phyloP scores from a whole-genome alignment of 306 rosid species.

The Cucumis hystrix region DNA sequence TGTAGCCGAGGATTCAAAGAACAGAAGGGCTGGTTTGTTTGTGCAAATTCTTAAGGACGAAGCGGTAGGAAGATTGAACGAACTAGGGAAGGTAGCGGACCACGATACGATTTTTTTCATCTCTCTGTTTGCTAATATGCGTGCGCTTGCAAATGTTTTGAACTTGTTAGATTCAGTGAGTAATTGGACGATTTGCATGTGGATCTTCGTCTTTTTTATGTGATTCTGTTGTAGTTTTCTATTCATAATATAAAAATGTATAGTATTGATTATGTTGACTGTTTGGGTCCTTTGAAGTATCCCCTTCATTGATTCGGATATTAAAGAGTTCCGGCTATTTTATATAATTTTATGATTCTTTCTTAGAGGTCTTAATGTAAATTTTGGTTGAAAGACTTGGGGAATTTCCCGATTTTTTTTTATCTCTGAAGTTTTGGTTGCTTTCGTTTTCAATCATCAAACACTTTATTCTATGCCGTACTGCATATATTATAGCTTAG shows the following conservation, averaged over 20 bases:
- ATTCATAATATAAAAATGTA: neutral
- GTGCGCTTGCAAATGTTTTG: neutral
- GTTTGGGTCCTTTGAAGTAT: neutral
- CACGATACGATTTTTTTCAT: neutral
- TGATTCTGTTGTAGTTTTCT: neutral
- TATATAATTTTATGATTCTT: neutral
- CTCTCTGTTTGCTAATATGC: neutral
- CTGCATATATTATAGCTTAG: constrained; percentile 2
- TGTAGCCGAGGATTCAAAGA: constrained; percentile 39
- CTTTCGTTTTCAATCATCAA: neutral
- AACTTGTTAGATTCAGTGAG: neutral
- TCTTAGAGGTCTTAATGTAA: neutral
- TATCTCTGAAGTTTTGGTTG: neutral
- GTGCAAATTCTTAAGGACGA: constrained; percentile 70
- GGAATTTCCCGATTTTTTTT: neutral
- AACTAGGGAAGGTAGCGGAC: constrained; percentile 60
- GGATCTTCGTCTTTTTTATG: neutral
- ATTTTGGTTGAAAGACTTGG: neutral
- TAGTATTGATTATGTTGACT: neutral
- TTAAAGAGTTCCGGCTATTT: neutral
- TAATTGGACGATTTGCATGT: neutral
- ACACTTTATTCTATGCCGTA: neutral
- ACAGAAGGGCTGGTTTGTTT: constrained; percentile 38
- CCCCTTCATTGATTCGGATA: neutral
- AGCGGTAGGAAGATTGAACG: constrained; percentile 59